These are phyloP conservation scores for Leptomonas pyrrhocoris DNA, from an alignment of 208 protist species.

Conservation along the genomic window DNA sequence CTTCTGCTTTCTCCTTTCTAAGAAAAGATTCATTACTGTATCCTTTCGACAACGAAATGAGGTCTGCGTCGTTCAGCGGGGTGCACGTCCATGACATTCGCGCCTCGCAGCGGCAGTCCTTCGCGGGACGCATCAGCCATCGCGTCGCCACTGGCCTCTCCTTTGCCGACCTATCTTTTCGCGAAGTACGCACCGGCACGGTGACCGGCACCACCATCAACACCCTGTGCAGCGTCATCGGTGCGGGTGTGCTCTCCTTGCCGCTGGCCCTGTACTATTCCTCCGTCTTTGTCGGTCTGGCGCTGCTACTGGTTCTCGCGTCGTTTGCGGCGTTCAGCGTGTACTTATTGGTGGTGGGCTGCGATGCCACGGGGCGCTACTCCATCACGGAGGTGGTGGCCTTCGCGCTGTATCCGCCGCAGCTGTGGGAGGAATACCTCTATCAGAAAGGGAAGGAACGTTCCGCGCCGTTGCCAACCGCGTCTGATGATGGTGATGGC, in stretches of 20 bases:
- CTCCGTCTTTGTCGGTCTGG: slow-evolving; percentile 45
- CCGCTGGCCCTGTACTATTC: slow-evolving; percentile 72
- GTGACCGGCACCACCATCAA: slow-evolving; percentile 59
- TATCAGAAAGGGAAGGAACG: slow-evolving; percentile 15
- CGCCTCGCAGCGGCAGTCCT: slow-evolving; percentile 36
- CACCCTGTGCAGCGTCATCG: slow-evolving; percentile 79
- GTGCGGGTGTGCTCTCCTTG: slow-evolving; percentile 70
- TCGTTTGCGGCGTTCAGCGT: slow-evolving; percentile 50
- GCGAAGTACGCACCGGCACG: slow-evolving; percentile 42
- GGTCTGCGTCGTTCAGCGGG: slow-evolving; percentile 9
- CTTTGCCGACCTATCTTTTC: slow-evolving; percentile 32
- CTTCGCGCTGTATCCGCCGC: slow-evolving; percentile 54
- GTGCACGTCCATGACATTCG: slow-evolving; percentile 15
- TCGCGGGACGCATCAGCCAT: slow-evolving; percentile 52
- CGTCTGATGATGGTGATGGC: neutral
- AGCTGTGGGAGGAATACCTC: slow-evolving; percentile 53
- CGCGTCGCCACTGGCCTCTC: slow-evolving; percentile 56
- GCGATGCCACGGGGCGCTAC: slow-evolving; percentile 57
- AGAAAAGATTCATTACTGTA: neutral
- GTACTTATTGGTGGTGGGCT: slow-evolving; percentile 59
- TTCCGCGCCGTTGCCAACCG: neutral
- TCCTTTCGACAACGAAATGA: neutral
- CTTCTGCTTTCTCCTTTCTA: slow-evolving; percentile 13
- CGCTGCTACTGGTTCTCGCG: slow-evolving; percentile 43
- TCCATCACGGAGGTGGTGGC: slow-evolving; percentile 68